phyloP scores from a whole-genome alignment of 1,139 yeast species.

The Yamadazyma buinensis region DNA sequence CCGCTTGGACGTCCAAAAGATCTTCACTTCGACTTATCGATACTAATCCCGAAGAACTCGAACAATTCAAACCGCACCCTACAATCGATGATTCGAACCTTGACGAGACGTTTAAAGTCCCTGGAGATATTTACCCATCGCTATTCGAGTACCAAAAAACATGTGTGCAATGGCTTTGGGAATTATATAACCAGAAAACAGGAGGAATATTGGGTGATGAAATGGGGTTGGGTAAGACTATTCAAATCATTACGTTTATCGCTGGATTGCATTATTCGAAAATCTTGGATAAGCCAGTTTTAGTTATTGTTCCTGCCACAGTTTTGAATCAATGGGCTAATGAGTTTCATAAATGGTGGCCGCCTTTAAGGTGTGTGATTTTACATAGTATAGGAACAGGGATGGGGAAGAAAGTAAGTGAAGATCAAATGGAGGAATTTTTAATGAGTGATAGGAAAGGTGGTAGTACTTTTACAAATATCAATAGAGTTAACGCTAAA shows the following conservation, averaged over 20 bases:
- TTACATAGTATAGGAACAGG: conserved; percentile 93
- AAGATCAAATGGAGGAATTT: conserved; percentile 48
- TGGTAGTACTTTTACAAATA: conserved; percentile 14
- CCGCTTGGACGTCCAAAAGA: conserved; percentile 54
- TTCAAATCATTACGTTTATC: conserved; percentile 83
- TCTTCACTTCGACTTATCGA: conserved; percentile 24
- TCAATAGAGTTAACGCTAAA: conserved; percentile 39
- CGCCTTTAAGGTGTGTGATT: conserved; percentile 81
- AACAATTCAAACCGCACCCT: conserved; percentile 78
- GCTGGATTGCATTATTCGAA: conserved; percentile 89
- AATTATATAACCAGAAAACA: conserved; percentile 75
- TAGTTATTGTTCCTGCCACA: conserved; percentile 95
- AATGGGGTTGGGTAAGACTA: conserved; percentile 96
- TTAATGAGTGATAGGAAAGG: conserved; percentile 24
- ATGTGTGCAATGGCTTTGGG: conserved; percentile 81
- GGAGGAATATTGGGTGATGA: conserved; percentile 98
- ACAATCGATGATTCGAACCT: conserved; percentile 68
- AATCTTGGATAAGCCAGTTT: conserved; percentile 66
- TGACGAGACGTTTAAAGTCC: conserved; percentile 66
- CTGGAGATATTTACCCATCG: conserved; percentile 87
- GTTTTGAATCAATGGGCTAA: conserved; percentile 95
- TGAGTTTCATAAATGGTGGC: conserved; percentile 98
- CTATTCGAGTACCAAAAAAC: conserved; percentile 92
- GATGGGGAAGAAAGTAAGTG: conserved; percentile 50
- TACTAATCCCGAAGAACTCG: conserved; percentile 39